Evolutionary conservation across 1,284 basidiomycete genomes (phyloP), one percentile per base, ranked within the genome.

Genomic region (Cerrena zonata): DNA sequence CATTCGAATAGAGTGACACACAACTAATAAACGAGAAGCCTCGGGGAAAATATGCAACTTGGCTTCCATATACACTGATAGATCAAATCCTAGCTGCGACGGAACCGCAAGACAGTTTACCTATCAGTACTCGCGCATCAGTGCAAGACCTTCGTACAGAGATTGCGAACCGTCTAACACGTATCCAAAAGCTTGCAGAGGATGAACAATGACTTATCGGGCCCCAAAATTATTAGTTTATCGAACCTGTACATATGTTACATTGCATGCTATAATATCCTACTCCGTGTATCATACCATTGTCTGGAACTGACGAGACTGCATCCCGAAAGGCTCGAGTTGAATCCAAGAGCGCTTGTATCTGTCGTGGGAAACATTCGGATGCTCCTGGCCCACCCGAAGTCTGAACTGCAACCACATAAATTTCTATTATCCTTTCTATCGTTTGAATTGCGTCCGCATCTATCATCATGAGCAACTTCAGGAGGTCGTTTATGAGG

Each of bases 21-120:
- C 30, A 15, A 7, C 15, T 34, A 15, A 15, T 15, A 15, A 34
- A 7, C 15, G 30, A 34, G 30, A 7, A 34, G 30, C 30, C 30
- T 15, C 7, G 30, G 15, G 30, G 30, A 7, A 34, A 34, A 2
- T 76, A 75, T 34, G 66, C 76, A 37, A 85, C 86, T 1, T 91
- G 88, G 80, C 70, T 92, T 24, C 91, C 93, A 3, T 95, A 94
- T 64, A 83, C 82, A 53, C 76, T 95, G 48, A 79, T 95, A 57
- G 93, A 95, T 67, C 85, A 94, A 63, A 84, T 96, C 15, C 70
- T 95, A 15, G 76, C 77, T 18, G 83, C 86, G 12, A 80, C 84
- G 1, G 73, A 76, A 44, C 72, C 78, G 23, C 23, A 80, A 57
- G 72, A 77, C 40, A 74, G 75, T 27, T 60, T 78, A 44, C 72